phyloP scores from a whole-genome alignment of 2,329 filamentous ascomycete species.

The Fusarium sulawesiense region DNA sequence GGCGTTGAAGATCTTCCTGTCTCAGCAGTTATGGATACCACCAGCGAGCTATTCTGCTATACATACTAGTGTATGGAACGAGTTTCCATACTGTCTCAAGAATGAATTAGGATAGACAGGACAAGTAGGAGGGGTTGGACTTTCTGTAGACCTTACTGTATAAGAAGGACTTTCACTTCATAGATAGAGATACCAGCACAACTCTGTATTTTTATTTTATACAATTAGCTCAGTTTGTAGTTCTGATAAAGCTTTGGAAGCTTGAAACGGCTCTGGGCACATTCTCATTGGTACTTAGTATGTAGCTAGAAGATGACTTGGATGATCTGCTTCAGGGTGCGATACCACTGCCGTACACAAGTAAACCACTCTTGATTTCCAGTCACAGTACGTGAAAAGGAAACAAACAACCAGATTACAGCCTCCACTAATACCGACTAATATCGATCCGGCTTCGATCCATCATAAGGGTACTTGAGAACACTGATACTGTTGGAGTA shows the following conservation, averaged over 20 bases:
- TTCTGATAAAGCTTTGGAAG: too few relatives aligned
- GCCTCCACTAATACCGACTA: not conserved
- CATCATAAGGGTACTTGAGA: not conserved
- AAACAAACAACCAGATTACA: too few relatives aligned
- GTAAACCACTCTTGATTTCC: not conserved
- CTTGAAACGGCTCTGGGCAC: accelerated
- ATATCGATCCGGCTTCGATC: conserved; percentile 9
- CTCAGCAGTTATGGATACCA: not conserved
- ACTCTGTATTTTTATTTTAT: too few relatives aligned
- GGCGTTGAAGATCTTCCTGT: not conserved
- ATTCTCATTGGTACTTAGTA: accelerated
- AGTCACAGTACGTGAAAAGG: not conserved
- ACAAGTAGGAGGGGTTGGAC: too few relatives aligned
- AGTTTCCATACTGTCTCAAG: too few relatives aligned
- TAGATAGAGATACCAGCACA: too few relatives aligned
- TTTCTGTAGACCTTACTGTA: too few relatives aligned
- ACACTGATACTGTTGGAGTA: conserved; percentile 3
- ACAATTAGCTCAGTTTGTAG: too few relatives aligned
- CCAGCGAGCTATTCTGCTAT: not conserved
- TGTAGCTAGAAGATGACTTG: accelerated
- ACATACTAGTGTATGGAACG: not conserved
- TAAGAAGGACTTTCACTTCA: too few relatives aligned
- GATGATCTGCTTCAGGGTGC: too few relatives aligned
- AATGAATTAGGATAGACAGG: too few relatives aligned
- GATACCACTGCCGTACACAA: accelerated